Conservation (phyloP, 768 basidiomycete genomes). For the Paxillus involutus region DNA sequence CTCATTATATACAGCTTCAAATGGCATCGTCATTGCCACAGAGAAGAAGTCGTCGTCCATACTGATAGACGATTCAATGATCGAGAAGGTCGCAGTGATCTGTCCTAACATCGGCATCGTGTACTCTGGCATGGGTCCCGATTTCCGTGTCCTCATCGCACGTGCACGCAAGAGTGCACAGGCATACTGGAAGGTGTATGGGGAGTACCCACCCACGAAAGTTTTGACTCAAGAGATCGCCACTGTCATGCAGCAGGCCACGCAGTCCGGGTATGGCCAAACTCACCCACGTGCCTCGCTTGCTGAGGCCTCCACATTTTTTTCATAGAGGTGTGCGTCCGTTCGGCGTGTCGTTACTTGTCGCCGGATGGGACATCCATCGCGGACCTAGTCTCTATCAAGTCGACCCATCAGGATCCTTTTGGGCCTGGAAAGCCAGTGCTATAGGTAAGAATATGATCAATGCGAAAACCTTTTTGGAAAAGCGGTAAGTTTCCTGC, state of each 20-base stretch:
- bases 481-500: slow-evolving; percentile 77
- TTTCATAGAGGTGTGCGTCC: slow-evolving; percentile 90
- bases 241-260: slow-evolving; percentile 98
- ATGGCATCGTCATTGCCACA: slow-evolving; percentile 98
- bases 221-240: slow-evolving; percentile 97
- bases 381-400: slow-evolving; percentile 98
- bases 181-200: slow-evolving; percentile 99
- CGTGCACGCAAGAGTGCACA: slow-evolving; percentile 98
- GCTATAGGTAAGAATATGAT: slow-evolving; percentile 99
- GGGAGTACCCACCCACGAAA: slow-evolving; percentile 96
- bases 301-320: slow-evolving; percentile 31
- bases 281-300: slow-evolving; percentile 20
- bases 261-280: slow-evolving; percentile 86
- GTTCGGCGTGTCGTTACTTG: slow-evolving; percentile 96
- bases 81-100: slow-evolving; percentile 96
- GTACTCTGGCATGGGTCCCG: slow-evolving; percentile 99
- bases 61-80: slow-evolving; percentile 95
- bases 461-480: slow-evolving; percentile 98
- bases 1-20: slow-evolving; percentile 67
- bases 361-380: slow-evolving; percentile 94
- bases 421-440: slow-evolving; percentile 99
- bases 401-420: slow-evolving; percentile 98
- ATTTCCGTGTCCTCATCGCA: slow-evolving; percentile 91
- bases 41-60: slow-evolving; percentile 99
- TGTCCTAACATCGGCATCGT: slow-evolving; percentile 99